Evolutionary conservation across 805 yeast species (phyloP).

Genomic region (Yarrowia sp.): DNA sequence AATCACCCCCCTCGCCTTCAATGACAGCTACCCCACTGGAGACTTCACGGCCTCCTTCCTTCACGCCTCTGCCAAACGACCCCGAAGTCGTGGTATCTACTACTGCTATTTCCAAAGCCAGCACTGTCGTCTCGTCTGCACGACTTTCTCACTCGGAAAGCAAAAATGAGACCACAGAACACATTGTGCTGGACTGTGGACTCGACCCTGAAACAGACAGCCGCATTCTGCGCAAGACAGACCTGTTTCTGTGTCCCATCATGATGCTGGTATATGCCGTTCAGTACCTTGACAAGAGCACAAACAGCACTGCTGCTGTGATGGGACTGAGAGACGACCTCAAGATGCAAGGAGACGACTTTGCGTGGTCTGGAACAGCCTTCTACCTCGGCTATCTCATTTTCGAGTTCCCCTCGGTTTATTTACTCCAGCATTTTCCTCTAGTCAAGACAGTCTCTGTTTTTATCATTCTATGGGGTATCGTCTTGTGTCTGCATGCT

Average conservation of each 20-base stretch:
- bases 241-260: background rate
- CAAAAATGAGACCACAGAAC: background rate
- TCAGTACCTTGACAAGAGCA: slow-evolving; percentile 6
- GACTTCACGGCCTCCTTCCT: no score
- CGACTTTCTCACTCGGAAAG: background rate
- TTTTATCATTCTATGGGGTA: slow-evolving; percentile 3
- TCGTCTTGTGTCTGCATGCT: slow-evolving; percentile 4
- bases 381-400: slow-evolving; percentile 4
- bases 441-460: slow-evolving; percentile 3
- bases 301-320: slow-evolving; percentile 1
- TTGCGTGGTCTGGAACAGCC: slow-evolving; percentile 9
- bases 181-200: background rate
- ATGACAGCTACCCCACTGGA: no score
- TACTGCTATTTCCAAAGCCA: no score
- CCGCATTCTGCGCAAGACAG: background rate
- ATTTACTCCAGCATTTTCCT: slow-evolving; percentile 1
- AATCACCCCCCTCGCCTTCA: no score
- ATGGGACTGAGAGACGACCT: slow-evolving; percentile 2
- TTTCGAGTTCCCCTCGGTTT: slow-evolving; percentile 10
- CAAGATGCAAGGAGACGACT: slow-evolving; percentile 9
- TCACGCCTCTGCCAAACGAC: no score
- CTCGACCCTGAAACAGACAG: background rate
- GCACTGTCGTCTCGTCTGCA: no score
- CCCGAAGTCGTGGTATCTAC: no score
- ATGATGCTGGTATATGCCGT: slow-evolving; percentile 10